Evolutionary conservation across 352 stramenopile species (phyloP).

Genomic region (Phytophthora aleatoria): DNA sequence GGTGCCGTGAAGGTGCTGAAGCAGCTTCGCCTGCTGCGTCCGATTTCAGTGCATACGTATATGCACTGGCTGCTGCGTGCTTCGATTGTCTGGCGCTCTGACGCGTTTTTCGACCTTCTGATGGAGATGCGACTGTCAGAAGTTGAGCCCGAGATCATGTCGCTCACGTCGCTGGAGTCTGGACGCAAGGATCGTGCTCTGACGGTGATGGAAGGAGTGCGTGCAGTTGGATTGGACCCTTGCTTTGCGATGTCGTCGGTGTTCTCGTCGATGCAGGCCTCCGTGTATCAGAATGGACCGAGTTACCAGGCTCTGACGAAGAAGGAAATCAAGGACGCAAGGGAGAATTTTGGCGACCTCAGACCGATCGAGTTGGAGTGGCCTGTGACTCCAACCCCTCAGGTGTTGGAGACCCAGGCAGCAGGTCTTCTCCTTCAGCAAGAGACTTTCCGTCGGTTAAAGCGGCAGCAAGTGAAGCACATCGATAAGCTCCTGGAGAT

Average conservation of each 20-base stretch:
- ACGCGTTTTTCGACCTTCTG: conserved; percentile 86
- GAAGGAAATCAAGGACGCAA: conserved; percentile 53
- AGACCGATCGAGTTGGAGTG: conserved; percentile 63
- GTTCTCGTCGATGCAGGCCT: conserved; percentile 80
- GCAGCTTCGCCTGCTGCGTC: conserved; percentile 64
- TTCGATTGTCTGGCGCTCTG: conserved; percentile 79
- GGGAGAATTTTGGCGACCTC: conserved; percentile 67
- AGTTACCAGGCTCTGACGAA: conserved; percentile 51
- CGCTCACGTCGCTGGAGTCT: conserved; percentile 83
- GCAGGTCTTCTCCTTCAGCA: conserved; percentile 81
- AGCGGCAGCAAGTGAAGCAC: conserved; percentile 78
- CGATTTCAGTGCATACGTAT: conserved; percentile 77
- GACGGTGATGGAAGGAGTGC: conserved; percentile 89
- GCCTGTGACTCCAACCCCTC: conserved; percentile 76
- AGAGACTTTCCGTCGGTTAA: conserved; percentile 87
- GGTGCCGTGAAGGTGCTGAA: conserved; percentile 81
- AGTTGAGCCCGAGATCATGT: conserved; percentile 83
- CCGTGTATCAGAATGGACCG: conserved; percentile 73
- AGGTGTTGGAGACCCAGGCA: conserved; percentile 83
- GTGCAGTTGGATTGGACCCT: conserved; percentile 78
- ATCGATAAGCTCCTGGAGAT: conserved; percentile 84
- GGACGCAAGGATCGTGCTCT: conserved; percentile 82
- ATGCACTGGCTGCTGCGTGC: conserved; percentile 85
- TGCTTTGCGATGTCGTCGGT: conserved; percentile 89
- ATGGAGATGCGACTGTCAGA: conserved; percentile 87